Evolutionary conservation across 75 land plant species (phyloP), one percentile per base, ranked within the genome.

Genomic region (Cupressus sempervirens): DNA sequence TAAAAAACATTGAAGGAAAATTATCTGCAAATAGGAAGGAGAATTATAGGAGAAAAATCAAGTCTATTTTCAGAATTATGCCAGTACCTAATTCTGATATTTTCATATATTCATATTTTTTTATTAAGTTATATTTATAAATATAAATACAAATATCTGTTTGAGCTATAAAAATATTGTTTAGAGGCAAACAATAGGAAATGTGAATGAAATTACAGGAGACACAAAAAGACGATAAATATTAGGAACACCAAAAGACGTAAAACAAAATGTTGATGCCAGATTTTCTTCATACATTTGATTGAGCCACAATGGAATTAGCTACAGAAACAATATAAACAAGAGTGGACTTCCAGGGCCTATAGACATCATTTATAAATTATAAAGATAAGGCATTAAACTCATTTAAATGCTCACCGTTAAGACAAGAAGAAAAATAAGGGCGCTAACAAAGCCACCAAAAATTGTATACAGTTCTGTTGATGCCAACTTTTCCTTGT

Each of bases 361-460:
- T 18, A 94, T 92, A 32, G 32, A 32, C 74, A 32, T 72, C 35
- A 12, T 32, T 72, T 72, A 72, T 30, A 72, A 72, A 72, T 29
- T 32, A 72, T 3, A 68, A 72, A 32, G 1, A 32, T 11, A 1
- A 62, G 32, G n/a, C 35, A 32, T 72, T 32, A 32, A 32, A 72
- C 36, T 30, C 35, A 72, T 72, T 30, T 41, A 40, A 23, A 80
- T n/a, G 45, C 40, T 88, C 68, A 96, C 98, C 6, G 98, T 96
- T 30, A 96, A 87, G 30, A 88, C 54, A 38, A 91, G 85, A 54
- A 96, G 93, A 85, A 96, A 96, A 30, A 94, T 81, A 26, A 96
- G 89, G 30, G 98, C 93, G 77, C 96, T 94, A 45, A 89, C 86
- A 82, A 96, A 94, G 13, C 98, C 98, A 75, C 98, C 96, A 74